These are phyloP conservation scores for Entomortierella chlamydospora DNA, from an alignment of 192 early-diverging fungal species.

Conservation along the genomic window DNA sequence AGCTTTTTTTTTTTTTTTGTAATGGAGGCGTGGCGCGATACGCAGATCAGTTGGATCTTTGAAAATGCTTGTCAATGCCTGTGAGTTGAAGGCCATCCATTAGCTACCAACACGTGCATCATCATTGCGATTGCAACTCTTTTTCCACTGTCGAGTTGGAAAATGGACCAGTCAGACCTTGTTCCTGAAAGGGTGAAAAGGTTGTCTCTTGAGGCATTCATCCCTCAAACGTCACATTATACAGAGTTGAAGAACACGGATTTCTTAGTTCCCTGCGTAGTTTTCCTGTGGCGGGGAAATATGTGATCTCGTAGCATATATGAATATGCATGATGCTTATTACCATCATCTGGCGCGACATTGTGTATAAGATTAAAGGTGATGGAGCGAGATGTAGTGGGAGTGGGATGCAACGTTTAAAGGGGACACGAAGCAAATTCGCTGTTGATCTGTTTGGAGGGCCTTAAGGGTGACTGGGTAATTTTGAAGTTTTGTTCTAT, in stretches of 20 bases:
- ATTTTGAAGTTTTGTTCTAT: conserved; percentile 21
- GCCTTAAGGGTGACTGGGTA: conserved; percentile 18
- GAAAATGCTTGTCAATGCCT: background rate
- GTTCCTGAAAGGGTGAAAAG: background rate
- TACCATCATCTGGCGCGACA: conserved; percentile 59
- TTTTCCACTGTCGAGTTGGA: background rate
- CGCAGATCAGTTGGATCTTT: conserved; percentile 10
- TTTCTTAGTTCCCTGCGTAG: background rate
- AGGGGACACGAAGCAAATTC: background rate
- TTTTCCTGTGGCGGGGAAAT: background rate
- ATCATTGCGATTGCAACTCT: background rate
- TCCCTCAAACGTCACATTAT: background rate
- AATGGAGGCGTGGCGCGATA: conserved; percentile 3
- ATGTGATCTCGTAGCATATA: background rate
- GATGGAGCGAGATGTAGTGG: conserved; percentile 1
- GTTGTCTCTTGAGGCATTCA: background rate
- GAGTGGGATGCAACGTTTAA: conserved; percentile 12
- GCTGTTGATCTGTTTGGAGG: conserved; percentile 22
- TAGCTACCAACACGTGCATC: background rate
- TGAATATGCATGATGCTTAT: background rate
- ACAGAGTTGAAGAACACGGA: background rate
- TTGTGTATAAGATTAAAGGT: conserved; percentile 12
- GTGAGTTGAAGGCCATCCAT: background rate
- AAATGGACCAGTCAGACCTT: background rate
- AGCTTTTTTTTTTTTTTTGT: background rate